Base-by-base conservation (phyloP, 2,329 filamentous ascomycete species). In the Colletotrichum tabaci region DNA sequence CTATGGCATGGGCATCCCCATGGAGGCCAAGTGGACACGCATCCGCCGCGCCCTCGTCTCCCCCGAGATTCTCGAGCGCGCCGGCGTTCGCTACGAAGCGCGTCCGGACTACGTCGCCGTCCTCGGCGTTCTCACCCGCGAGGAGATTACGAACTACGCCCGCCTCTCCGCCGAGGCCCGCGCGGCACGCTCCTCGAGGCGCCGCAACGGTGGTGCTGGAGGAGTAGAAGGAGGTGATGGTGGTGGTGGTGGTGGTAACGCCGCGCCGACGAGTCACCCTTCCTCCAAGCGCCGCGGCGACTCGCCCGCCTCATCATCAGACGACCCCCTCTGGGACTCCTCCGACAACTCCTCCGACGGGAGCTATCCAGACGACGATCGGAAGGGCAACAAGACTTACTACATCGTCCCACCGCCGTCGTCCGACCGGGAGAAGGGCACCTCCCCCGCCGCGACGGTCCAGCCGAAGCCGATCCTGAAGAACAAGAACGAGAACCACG, bases 401-500 rank as follows among this genome's bases (percentile, higher is more conserved):
- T 84, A 82, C 70, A 84, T 86, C 61, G 84, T 85, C 5, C 80
- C 78, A 8, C 77, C 79, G 9, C 82, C 80, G 1, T 74, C 74
- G 1, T 35, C 30, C 30, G 75, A 74, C 52, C 75, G 75, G 65
- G 68, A 71, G 47, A 79, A 77, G 67, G 66, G 74, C 21, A 73
- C 77, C 7, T 79, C 77, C 2, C 80, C 82, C 1, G 79, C 82
- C 0, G 76, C 81, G 4, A 83, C 80, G 2, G 80, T 82, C 0
- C 79, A 76, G 67, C 89, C 88, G 2, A 90, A 89, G 75, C 86
- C 88, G 6, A 90, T 90, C n/a, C 81, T 90, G 21, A 90, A 90
- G 81, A 90, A 90, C 77, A 86, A 84, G 75, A 88, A 89, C 71
- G 85, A 86, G 57, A 87, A 90, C 71, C 87, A 87, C 56, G 87